phyloP scores from a whole-genome alignment of 768 basidiomycete genomes.

The Tylopilus plumbeoviolaceoides region DNA sequence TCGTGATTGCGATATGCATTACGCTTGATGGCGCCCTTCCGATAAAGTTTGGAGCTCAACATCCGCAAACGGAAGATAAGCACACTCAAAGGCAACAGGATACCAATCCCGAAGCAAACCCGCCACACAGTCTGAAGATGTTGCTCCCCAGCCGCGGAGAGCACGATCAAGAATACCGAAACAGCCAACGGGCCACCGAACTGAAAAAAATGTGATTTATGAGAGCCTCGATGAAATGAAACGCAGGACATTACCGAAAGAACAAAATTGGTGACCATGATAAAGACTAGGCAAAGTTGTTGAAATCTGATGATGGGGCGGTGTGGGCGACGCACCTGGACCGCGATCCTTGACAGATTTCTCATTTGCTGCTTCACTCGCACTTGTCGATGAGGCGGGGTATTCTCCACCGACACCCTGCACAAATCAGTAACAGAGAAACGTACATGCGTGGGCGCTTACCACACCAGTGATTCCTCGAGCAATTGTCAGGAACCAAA shows the following conservation, averaged over 20 bases:
- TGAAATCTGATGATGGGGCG: background rate
- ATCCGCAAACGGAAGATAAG: conserved; percentile 71
- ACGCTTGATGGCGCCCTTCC: conserved; percentile 64
- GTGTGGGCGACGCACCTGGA: conserved; percentile 38
- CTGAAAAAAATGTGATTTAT: conserved; percentile 23
- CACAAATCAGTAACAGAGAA: conserved; percentile 2
- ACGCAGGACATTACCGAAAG: conserved; percentile 43
- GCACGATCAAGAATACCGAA: conserved; percentile 61
- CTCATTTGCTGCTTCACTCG: conserved; percentile 73
- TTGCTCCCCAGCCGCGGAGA: conserved; percentile 60
- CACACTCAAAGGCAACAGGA: conserved; percentile 59
- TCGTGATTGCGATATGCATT: conserved; percentile 11
- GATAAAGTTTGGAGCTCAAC: conserved; percentile 63
- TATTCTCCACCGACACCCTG: conserved; percentile 78
- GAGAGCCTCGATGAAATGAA: background rate
- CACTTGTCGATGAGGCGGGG: conserved; percentile 65
- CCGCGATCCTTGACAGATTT: conserved; percentile 56
- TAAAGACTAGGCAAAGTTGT: conserved; percentile 45
- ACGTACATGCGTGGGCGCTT: conserved; percentile 16
- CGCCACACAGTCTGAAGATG: conserved; percentile 66
- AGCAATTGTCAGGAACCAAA: conserved; percentile 74
- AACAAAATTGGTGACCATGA: conserved; percentile 73
- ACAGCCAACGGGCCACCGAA: conserved; percentile 67
- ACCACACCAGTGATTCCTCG: conserved; percentile 68
- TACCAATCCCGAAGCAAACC: conserved; percentile 61